Base-by-base conservation (phyloP, 2,329 filamentous ascomycete genomes). In the Diaporthe australafricana region DNA sequence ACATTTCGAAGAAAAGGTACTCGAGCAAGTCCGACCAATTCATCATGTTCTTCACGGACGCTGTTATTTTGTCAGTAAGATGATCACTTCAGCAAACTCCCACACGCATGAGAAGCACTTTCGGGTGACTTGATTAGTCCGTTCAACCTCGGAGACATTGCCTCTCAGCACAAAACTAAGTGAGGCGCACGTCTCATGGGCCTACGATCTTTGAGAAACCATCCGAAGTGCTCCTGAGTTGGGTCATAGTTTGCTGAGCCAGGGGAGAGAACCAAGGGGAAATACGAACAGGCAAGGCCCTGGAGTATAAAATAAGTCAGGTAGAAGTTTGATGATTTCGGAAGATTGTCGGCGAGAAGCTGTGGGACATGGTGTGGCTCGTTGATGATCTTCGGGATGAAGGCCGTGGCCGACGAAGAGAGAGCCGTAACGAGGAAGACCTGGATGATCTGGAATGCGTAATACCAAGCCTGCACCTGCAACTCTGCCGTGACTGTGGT, bases 371-470 rank as follows among this genome's bases (percentile, higher is more conserved):
- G 82, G 47, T 83, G 78, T 68, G 93, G 92, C 73, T 94, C 77
- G 7, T 87, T 68, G n/a, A 91, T 84, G 67, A 93, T 88, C 14
- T 87, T 75, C 0, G 85, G 83, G 2, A 90, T 83, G 1, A 91
- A 88, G 7, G 89, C 87, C 14, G 92, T 89, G 4, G 93, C 92
- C 1, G 93, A 90, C 14, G 93, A 94, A 11, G 93, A 89, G 27
- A 97, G 79, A 0, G 94, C 96, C 0, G 93, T 92, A 65, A 97
- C 90, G 30, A 97, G 84, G 83, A 97, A 97, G 50, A 96, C 93
- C 79, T 97, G 93, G 12, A 96, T 87, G 30, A 97, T 89, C 80
- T 94, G 92, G 80, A 94, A 94, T 56, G 89, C 87, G 77, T 95
- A 97, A 83, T 94, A 97, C 78, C 89, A 93, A 77, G 91, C 93